Evolutionary conservation across 176 grass and related monocot genomes (phyloP).

Genomic region (Oryza glumipatula): DNA sequence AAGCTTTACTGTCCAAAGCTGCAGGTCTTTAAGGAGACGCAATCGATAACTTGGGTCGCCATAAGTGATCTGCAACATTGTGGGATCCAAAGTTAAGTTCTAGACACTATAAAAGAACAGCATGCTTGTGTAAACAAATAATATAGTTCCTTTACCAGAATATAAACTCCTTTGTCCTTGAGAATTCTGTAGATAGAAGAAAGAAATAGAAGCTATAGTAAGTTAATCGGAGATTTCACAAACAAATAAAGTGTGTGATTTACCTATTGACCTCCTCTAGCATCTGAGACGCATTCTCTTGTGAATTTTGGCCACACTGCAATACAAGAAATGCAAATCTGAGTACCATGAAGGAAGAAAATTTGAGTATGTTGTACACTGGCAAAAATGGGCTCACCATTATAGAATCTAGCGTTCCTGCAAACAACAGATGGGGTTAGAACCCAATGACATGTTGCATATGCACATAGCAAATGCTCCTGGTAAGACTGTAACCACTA

Average conservation of each 20-base stretch:
- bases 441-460: not conserved
- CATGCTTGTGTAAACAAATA: constrained; percentile 13
- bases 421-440: constrained; percentile 45
- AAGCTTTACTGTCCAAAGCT: constrained; percentile 74
- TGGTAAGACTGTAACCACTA: constrained; percentile 14
- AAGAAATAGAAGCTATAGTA: constrained; percentile 31
- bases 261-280: constrained; percentile 85
- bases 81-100: constrained; percentile 32
- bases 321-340: constrained; percentile 45
- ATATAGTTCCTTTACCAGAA: constrained; percentile 69
- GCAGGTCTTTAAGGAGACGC: constrained; percentile 62
- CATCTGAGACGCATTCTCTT: constrained; percentile 78
- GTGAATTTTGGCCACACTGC: constrained; percentile 84
- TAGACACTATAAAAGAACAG: not conserved
- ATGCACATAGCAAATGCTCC: constrained; percentile 18
- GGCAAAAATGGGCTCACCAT: constrained; percentile 74
- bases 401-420: constrained; percentile 97
- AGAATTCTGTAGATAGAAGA: constrained; percentile 61
- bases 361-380: constrained; percentile 20
- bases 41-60: constrained; percentile 92
- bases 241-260: constrained; percentile 3
- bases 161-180: constrained; percentile 80
- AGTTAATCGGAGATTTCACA: constrained; percentile 22
- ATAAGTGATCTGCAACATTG: constrained; percentile 78
- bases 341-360: constrained; percentile 45